phyloP scores from a whole-genome alignment of 306 rosid genomes.

The Ziziphus jujuba region DNA sequence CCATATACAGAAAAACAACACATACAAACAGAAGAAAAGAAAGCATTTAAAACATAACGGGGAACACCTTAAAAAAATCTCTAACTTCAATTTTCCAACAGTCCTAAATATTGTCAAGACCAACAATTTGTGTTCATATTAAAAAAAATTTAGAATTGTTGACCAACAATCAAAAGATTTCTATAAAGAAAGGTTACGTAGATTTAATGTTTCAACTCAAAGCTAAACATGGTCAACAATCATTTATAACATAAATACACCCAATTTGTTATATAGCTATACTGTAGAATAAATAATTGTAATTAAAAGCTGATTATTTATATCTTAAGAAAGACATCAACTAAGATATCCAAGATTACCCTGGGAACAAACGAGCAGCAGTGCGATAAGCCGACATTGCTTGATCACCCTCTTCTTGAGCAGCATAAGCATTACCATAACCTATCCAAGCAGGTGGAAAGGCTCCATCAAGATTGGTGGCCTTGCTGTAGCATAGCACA shows the following conservation, averaged over 20 bases:
- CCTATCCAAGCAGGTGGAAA: constrained; percentile 99
- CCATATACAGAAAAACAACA: too few species aligned
- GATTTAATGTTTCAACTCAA: not conserved
- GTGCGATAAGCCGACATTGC: constrained; percentile 98
- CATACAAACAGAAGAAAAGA: too few species aligned
- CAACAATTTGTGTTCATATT: too few species aligned
- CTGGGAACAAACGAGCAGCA: constrained; percentile 98
- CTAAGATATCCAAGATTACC: constrained; percentile 42
- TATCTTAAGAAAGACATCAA: not conserved
- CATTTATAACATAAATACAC: not conserved
- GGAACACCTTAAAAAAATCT: too few species aligned
- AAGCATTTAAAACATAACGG: too few species aligned
- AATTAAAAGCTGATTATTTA: not conserved
- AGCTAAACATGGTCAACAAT: not conserved
- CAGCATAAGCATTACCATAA: constrained; percentile 87
- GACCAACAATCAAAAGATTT: too few species aligned
- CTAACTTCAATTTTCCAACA: too few species aligned
- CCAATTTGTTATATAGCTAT: not conserved
- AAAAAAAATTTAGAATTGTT: too few species aligned
- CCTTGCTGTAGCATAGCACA: constrained; percentile 61
- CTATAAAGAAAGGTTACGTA: not conserved
- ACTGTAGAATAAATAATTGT: not conserved
- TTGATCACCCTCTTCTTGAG: constrained; percentile 97
- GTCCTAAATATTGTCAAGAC: too few species aligned
- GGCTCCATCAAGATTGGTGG: constrained; percentile 85